phyloP scores from a whole-genome alignment of 306 rosid species.

The Prunus mume region DNA sequence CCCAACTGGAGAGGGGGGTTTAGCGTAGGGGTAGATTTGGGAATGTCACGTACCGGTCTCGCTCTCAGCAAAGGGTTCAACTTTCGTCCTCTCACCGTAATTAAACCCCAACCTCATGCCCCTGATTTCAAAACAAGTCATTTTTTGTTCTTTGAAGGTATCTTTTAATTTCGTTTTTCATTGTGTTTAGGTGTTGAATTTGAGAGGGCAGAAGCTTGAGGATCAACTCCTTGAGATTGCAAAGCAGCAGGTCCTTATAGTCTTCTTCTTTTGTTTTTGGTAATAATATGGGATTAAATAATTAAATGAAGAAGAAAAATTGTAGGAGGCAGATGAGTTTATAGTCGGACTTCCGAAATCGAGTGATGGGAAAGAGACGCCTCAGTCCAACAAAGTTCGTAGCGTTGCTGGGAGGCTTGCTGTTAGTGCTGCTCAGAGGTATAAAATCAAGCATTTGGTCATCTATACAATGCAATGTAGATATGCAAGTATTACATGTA shows the following conservation, averaged over 20 bases:
- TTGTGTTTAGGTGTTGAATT: slow-evolving; percentile 60
- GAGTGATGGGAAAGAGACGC: slow-evolving; percentile 71
- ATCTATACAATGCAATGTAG: too few species aligned
- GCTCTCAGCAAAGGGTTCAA: slow-evolving; percentile 88
- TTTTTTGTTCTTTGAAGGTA: not conserved
- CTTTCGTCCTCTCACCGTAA: slow-evolving; percentile 74
- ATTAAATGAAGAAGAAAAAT: slow-evolving; percentile 13
- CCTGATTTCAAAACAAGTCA: not conserved
- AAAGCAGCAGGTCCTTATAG: slow-evolving; percentile 43
- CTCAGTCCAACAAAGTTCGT: slow-evolving; percentile 82
- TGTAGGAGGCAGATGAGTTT: slow-evolving; percentile 89
- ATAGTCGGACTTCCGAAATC: slow-evolving; percentile 87
- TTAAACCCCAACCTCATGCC: not conserved
- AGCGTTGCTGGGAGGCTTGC: slow-evolving; percentile 83
- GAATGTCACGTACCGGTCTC: slow-evolving; percentile 77
- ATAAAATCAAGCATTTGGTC: too few species aligned
- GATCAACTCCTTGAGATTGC: slow-evolving; percentile 65
- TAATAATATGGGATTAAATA: not conserved
- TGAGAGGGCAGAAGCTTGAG: slow-evolving; percentile 90
- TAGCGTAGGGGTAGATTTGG: slow-evolving; percentile 84
- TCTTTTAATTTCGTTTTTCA: not conserved
- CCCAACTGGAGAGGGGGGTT: slow-evolving; percentile 84
- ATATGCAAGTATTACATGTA: too few species aligned
- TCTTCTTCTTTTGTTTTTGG: too few species aligned
- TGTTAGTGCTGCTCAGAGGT: slow-evolving; percentile 80